Evolutionary conservation across 2,329 filamentous ascomycete species (phyloP), one percentile per base, ranked within the genome.

Genomic region (Aspergillus ruber): DNA sequence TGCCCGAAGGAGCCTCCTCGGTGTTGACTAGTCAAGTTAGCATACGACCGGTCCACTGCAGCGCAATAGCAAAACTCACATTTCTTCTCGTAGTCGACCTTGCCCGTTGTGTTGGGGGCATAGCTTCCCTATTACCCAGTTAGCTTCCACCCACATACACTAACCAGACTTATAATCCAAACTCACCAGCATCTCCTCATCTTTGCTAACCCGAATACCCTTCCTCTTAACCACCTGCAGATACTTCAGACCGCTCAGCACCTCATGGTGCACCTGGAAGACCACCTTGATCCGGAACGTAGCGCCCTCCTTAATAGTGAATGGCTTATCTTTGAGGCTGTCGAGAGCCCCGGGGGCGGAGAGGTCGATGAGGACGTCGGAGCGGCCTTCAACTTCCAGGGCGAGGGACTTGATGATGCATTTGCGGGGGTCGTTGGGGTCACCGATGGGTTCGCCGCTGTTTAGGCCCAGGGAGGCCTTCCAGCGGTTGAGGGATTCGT

Each of bases 181-280:
- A 78, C 85, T 64, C 72, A 93, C 90, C 80, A 98, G 86, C 93
- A 98, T 98, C 76, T 97, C 91, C 61, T 94, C 87, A 64, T 93
- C 86, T 81, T 96, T 98, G 76, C 86, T 88, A 52, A 91, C 82
- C 50, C 82, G 82, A 67, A 97, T 79, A 46, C 88, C 87, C 78
- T 90, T 90, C 60, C 90, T 80, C 80, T 93, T 95, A 53, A 96
- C 87, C 36, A 90, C 81, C 74, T 98, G 93, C 49, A 98, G 81
- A 70, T 97, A 98, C 75, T 96, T 94, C 66, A 98, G 74, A 41
- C 93, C 93, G 60, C 88, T 93, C 47, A 97, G 81, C 57, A 98
- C 91, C 72, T 97, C 87, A 69, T 96, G 90, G 77, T 98, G 90
- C 41, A 98, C 93, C 74, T 90, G 86, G 80, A 97, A 98, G 53